Percentiles rank a stretch among this genome's conserved stretches.
These are phyloP conservation scores for Populus ilicifolia DNA, from an alignment of 345 rosid species.

Conservation along the genomic window DNA sequence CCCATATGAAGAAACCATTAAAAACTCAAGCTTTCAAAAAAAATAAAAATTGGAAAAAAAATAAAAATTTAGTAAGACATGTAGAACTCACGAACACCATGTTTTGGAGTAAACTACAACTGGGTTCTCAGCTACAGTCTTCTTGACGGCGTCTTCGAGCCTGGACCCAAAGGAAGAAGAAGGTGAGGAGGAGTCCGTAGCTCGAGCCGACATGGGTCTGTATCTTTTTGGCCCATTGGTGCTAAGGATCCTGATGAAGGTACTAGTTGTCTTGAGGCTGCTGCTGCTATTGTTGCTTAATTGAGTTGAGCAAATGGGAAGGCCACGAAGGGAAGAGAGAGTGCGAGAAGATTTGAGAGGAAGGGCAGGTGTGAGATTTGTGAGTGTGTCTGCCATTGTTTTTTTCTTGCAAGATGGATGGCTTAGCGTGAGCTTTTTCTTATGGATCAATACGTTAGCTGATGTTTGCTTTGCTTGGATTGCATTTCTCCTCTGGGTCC, in stretches of 20 bases:
- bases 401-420: neutral
- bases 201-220: conserved; percentile 40
- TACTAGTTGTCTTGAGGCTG: conserved; percentile 7
- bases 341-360: conserved; percentile 38
- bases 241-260: conserved; percentile 9
- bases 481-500: too few species aligned
- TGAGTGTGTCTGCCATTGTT: conserved; percentile 51
- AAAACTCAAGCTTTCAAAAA: neutral
- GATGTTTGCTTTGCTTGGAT: too few species aligned
- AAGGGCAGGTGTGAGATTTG: conserved; percentile 30
- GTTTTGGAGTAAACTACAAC: conserved; percentile 92
- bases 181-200: conserved; percentile 28
- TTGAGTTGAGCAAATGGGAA: conserved; percentile 9
- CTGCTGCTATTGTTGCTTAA: neutral
- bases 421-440: too few species aligned
- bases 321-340: conserved; percentile 16
- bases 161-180: conserved; percentile 78
- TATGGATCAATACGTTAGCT: too few species aligned
- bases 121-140: conserved; percentile 59
- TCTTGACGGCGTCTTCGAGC: conserved; percentile 70
- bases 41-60: neutral
- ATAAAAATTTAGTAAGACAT: neutral
- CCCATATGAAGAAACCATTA: neutral
- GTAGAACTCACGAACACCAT: conserved; percentile 88
- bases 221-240: conserved; percentile 27